Base-by-base conservation (phyloP, 768 basidiomycete species). In the Suillus clintonianus region DNA sequence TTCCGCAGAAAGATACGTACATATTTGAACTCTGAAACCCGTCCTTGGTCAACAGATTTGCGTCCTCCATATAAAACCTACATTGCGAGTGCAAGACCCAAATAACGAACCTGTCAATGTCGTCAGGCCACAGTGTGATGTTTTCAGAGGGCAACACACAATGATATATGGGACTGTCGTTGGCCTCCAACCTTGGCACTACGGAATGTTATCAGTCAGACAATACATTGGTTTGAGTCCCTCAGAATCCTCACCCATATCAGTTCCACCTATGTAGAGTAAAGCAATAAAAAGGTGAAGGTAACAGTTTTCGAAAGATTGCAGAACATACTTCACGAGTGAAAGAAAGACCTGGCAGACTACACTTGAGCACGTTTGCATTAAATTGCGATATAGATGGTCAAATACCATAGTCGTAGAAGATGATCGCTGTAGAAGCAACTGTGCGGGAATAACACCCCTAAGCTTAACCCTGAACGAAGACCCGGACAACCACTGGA, bases 141-240 rank as follows among this genome's bases (percentile, higher is more conserved):
- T 11, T 39, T 3, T 27, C 24, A 27, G 39, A 27, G 37, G 17
- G 15, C 37, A 19, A 39, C 37, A 5, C 17, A 57, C 56, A 19
- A 57, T 41, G 24, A 57, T 24, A 41, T 57, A 57, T 57, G 27
- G 56, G 19, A 57, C 37, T 17, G 56, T 57, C 15, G 24, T 57
- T 19, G 17, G 56, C 10, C 17, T 27, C 56, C 37, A 57, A 17
- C 39, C 24, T 11, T 41, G 24, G 24, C 56, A 1, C 56, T 57
- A 39, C 56, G 5, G 15, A 27, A 27, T 39, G 10, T 41, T 19
- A 27, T 17, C 27, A 24, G 24, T 37, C n/a, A 37, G 22, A 27
- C 9, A 11, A 24, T 15, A 37, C 5, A 56, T 39, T 24, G 5
- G 9, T 41, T 27, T 41, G 24, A 41, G 22, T 13, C 27, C 24